A percentile compares a stretch with the other conserved stretches of the same genome.
phyloP scores from a whole-genome alignment of 345 rosid species.

The Raphanus raphanistrum region DNA sequence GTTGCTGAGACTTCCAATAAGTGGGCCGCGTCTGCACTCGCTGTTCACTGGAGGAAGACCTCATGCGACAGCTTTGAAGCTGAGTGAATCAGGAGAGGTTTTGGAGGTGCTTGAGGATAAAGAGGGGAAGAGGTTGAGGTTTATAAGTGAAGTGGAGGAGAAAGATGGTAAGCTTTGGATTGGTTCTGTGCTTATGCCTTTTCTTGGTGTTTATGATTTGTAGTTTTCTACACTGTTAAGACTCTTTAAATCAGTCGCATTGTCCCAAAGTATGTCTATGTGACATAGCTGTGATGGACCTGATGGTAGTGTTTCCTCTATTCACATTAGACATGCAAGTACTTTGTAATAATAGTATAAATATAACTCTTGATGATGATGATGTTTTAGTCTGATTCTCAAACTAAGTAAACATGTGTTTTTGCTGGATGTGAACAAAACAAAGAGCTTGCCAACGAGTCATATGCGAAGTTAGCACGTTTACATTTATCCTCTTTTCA shows the following conservation, averaged over 20 bases:
- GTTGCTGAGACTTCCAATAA: slow-evolving; percentile 46
- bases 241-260: too few relatives aligned
- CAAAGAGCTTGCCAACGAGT: background rate
- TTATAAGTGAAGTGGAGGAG: slow-evolving; percentile 77
- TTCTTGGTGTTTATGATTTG: slow-evolving; percentile 51
- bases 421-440: background rate
- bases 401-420: background rate
- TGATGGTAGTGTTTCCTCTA: too few relatives aligned
- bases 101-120: slow-evolving; percentile 54
- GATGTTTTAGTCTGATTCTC: background rate
- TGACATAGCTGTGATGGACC: too few relatives aligned
- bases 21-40: slow-evolving; percentile 52
- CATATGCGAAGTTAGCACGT: background rate
- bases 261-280: too few relatives aligned
- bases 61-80: slow-evolving; percentile 62
- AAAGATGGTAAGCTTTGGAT: slow-evolving; percentile 65
- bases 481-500: background rate
- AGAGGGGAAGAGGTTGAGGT: slow-evolving; percentile 54
- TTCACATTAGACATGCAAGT: too few relatives aligned
- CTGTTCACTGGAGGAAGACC: slow-evolving; percentile 57
- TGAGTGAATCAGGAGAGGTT: slow-evolving; percentile 57
- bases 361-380: background rate
- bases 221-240: slow-evolving; percentile 19
- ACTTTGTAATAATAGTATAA: too few relatives aligned
- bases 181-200: slow-evolving; percentile 69